A percentile compares a stretch with the other conserved stretches of the same genome.
Evolutionary conservation across 768 basidiomycete genomes (phyloP).

Genomic region (Leccinellum rugosiceps): DNA sequence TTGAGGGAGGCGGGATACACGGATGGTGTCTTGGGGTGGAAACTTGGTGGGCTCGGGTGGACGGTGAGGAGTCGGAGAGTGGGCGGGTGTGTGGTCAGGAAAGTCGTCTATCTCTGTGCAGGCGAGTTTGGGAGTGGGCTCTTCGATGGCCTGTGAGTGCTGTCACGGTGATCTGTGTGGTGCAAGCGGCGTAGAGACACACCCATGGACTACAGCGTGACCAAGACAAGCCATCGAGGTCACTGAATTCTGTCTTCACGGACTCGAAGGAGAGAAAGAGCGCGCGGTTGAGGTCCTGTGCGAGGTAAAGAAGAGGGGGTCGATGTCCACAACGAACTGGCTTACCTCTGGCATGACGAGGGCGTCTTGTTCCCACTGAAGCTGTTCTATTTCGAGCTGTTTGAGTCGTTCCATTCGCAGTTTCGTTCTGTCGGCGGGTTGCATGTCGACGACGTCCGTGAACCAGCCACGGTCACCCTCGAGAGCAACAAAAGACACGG

Average conservation of each 20-base stretch:
- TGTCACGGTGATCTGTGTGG: background rate
- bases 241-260: constrained; percentile 60
- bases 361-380: constrained; percentile 51
- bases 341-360: constrained; percentile 55
- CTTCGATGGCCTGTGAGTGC: constrained; percentile 18
- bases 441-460: constrained; percentile 7
- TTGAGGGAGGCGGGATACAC: constrained; percentile 28
- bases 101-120: constrained; percentile 20
- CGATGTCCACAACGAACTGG: too few relatives aligned
- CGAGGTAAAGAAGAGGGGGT: background rate
- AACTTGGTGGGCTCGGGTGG: constrained; percentile 23
- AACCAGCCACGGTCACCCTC: background rate
- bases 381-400: constrained; percentile 52
- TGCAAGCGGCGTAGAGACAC: constrained; percentile 1
- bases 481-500: too few relatives aligned
- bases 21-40: constrained; percentile 42
- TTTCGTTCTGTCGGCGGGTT: constrained; percentile 41
- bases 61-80: background rate
- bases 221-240: constrained; percentile 60
- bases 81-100: constrained; percentile 4
- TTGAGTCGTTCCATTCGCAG: constrained; percentile 45
- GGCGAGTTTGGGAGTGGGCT: constrained; percentile 29
- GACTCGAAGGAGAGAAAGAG: constrained; percentile 43
- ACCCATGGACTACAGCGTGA: constrained; percentile 32
- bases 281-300: constrained; percentile 31